phyloP scores from a whole-genome alignment of 495 filamentous ascomycete species.

The Penicillium maclennaniae region DNA sequence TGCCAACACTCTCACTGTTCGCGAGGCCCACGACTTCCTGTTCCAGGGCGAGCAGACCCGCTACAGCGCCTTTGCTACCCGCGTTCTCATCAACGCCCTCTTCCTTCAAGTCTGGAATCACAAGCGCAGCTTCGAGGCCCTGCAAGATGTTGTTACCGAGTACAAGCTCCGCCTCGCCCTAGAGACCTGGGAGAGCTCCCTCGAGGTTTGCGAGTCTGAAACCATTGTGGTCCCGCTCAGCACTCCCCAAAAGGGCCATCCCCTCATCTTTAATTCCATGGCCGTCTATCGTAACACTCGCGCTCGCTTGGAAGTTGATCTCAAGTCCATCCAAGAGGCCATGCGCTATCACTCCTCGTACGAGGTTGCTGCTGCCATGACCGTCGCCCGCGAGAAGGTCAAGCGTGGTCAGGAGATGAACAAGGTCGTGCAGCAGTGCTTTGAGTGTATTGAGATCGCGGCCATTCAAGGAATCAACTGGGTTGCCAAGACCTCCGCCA shows the following conservation, averaged over 20 bases:
- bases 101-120: constrained; percentile 99
- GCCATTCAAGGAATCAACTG: constrained; percentile 93
- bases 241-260: constrained; percentile 96
- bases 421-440: constrained; percentile 96
- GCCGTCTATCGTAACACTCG: constrained; percentile 95
- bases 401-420: constrained; percentile 96
- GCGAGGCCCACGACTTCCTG: constrained; percentile 88
- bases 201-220: constrained; percentile 91
- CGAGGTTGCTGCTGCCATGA: constrained; percentile 96
- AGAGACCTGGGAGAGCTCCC: constrained; percentile 96
- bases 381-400: constrained; percentile 83
- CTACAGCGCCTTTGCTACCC: constrained; percentile 96
- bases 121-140: constrained; percentile 91
- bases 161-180: constrained; percentile 95
- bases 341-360: constrained; percentile 95
- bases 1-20: constrained; percentile 71
- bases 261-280: constrained; percentile 97
- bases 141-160: constrained; percentile 95
- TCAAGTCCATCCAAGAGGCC: constrained; percentile 93
- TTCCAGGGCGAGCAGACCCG: constrained; percentile 88
- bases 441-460: constrained; percentile 96
- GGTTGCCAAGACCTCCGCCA: constrained; percentile 93
- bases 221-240: constrained; percentile 85
- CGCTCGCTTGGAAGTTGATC: constrained; percentile 87
- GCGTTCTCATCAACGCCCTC: constrained; percentile 97